Base-by-base conservation (phyloP, 179 eudicot genomes). In the Spergularia azorica region DNA sequence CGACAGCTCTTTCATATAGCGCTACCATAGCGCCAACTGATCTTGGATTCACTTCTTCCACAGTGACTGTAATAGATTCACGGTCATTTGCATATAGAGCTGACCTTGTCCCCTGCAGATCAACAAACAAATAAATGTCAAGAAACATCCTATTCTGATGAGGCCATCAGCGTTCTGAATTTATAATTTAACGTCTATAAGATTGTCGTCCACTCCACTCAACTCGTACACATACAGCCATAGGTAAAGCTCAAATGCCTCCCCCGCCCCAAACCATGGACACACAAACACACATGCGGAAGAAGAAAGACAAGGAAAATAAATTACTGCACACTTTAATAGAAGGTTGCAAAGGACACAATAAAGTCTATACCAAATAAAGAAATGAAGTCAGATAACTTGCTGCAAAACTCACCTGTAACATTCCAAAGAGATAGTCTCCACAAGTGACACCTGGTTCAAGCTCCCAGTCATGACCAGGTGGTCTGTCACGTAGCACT, bases 391-490 rank as follows among this genome's bases (percentile, higher is more conserved):
- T 70, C 21, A 36, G 12, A 57, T 57, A 55, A 39, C 39, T 16
- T 64, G 59, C 43, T 73, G 16, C 41, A 56, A 77, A 73, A 76
- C 78, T 79, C 68, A 93, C 99, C 89, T 95, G 99, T 72, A 95
- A 80, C 96, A 95, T 93, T 73, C 99, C 99, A 80, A 95, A 95
- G 74, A 95, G 91, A 82, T 95, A 95, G 84, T 95, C 99, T 73
- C 98, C 99, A 71, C 97, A 95, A 17, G 99, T 95, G 78, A 95
- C 99, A 59, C 99, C 99, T 21, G 99, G 98, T 84, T 95, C 99
- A 77, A 95, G 99, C 87, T 95, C 99, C 98, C 99, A 95, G 81
- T 95, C 99, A 84, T 93, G 98, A 86, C 99, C 99, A 79, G 97
- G 97, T 70, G 97, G 97, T 79, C 98, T 90, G 82, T 95, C 99